These are phyloP conservation scores for Petunia hybrid DNA, from an alignment of 305 asterid species.

Conservation along the genomic window DNA sequence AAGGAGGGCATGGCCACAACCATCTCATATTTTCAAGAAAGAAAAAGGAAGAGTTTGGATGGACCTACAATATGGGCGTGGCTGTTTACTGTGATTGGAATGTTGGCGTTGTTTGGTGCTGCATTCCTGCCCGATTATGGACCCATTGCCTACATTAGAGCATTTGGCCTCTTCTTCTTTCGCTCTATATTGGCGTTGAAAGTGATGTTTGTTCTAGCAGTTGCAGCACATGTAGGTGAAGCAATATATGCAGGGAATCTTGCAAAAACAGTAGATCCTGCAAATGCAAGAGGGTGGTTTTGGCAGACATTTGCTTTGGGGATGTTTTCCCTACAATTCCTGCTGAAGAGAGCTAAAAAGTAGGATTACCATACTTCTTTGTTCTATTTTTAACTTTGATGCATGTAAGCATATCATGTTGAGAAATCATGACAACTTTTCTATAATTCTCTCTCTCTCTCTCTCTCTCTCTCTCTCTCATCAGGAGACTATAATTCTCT, in stretches of 20 bases:
- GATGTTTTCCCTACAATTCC: slow-evolving; percentile 66
- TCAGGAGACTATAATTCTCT: background rate
- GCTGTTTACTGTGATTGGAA: slow-evolving; percentile 65
- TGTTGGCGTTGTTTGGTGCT: slow-evolving; percentile 66
- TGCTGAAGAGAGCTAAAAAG: slow-evolving; percentile 63
- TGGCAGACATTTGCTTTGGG: slow-evolving; percentile 90
- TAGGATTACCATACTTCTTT: slow-evolving; percentile 26
- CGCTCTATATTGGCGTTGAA: slow-evolving; percentile 57
- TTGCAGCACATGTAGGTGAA: slow-evolving; percentile 73
- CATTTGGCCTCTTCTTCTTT: slow-evolving; percentile 59
- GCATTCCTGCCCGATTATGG: slow-evolving; percentile 80
- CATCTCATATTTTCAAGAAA: slow-evolving; percentile 78
- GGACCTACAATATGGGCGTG: slow-evolving; percentile 79
- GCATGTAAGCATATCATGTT: background rate
- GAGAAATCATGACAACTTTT: background rate
- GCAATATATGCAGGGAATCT: slow-evolving; percentile 87
- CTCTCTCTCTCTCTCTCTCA: background rate
- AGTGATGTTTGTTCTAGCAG: slow-evolving; percentile 47
- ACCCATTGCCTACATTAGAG: slow-evolving; percentile 60
- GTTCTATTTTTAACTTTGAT: background rate
- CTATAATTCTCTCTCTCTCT: background rate
- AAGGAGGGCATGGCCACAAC: slow-evolving; percentile 84
- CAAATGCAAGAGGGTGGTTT: slow-evolving; percentile 87
- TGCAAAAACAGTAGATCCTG: slow-evolving; percentile 81
- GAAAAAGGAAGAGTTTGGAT: slow-evolving; percentile 65